Conservation (phyloP, 2,329 filamentous ascomycete species). For the Colletotrichum aenigma region DNA sequence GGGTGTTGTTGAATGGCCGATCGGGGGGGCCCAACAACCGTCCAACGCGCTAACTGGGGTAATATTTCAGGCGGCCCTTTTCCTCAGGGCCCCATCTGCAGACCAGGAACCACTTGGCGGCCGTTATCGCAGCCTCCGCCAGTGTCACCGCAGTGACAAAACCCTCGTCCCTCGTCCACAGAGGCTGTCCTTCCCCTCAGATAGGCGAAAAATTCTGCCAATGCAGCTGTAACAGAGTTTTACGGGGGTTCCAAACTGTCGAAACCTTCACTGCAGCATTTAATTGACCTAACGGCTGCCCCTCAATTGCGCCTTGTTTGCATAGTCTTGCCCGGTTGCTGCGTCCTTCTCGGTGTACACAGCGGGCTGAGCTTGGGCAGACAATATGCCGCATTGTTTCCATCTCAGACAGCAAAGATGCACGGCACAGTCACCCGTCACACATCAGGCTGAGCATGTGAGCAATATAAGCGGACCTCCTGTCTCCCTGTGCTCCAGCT, state of each 20-base stretch:
- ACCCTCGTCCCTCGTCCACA: not conserved
- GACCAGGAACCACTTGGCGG: constrained; percentile 13
- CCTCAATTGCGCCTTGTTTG: not conserved
- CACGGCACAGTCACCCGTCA: not conserved
- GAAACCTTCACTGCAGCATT: not conserved
- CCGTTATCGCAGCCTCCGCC: constrained; percentile 19
- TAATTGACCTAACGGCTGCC: not conserved
- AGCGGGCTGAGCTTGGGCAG: not conserved
- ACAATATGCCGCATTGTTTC: not conserved
- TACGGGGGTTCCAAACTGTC: not conserved
- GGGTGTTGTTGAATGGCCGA: constrained; percentile 15
- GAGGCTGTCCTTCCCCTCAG: not conserved
- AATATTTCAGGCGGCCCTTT: not conserved
- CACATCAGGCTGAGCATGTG: not conserved
- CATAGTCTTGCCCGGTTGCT: not conserved
- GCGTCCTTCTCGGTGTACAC: not conserved
- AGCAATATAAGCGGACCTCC: not conserved
- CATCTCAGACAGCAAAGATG: not conserved
- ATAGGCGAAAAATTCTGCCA: constrained; percentile 15
- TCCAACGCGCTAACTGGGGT: constrained; percentile 5
- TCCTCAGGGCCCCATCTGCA: not conserved
- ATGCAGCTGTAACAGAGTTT: constrained; percentile 9
- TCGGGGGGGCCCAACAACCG: constrained; percentile 13
- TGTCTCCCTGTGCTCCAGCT: not conserved
- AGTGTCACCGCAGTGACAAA: constrained; percentile 13